Evolutionary conservation across 306 rosid species (phyloP).

Genomic region (Geum urbanum): DNA sequence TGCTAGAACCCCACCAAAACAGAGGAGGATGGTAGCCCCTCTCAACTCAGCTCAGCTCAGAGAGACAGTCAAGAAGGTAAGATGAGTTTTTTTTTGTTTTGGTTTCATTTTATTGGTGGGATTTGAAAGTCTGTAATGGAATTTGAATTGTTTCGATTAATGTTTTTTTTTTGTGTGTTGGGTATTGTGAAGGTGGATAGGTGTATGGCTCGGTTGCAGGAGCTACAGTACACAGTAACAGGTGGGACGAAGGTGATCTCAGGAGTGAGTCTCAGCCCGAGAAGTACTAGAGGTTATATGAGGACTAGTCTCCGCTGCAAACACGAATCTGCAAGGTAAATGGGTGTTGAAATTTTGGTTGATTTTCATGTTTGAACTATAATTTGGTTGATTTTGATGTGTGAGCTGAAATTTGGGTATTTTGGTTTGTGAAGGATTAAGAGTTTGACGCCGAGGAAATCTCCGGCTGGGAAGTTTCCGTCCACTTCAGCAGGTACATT

Average conservation of each 20-base stretch:
- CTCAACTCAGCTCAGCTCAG: conserved; percentile 68
- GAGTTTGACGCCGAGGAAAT: conserved; percentile 46
- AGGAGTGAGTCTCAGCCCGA: conserved; percentile 85
- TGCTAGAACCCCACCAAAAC: conserved; percentile 88
- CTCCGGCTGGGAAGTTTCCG: conserved; percentile 81
- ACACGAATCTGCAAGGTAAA: conserved; percentile 77
- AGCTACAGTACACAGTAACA: conserved; percentile 70
- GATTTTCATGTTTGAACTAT: too few relatives aligned
- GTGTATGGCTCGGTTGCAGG: conserved; percentile 87
- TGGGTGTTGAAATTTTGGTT: background rate
- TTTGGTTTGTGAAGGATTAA: conserved; percentile 43
- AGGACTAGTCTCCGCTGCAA: conserved; percentile 91
- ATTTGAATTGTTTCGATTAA: background rate
- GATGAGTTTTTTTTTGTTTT: background rate
- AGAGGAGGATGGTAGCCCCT: conserved; percentile 57
- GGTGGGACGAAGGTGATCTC: conserved; percentile 82
- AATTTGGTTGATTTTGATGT: background rate
- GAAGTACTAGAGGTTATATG: conserved; percentile 78
- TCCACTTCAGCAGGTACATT: conserved; percentile 48
- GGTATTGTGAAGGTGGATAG: conserved; percentile 70
- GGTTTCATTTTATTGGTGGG: background rate
- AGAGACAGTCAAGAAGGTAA: conserved; percentile 82
- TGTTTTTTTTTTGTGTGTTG: background rate
- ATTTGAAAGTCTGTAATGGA: background rate
- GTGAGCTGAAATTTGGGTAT: conserved; percentile 25